Conservation (phyloP, 306 rosid genomes). For the Datisca glomerata region DNA sequence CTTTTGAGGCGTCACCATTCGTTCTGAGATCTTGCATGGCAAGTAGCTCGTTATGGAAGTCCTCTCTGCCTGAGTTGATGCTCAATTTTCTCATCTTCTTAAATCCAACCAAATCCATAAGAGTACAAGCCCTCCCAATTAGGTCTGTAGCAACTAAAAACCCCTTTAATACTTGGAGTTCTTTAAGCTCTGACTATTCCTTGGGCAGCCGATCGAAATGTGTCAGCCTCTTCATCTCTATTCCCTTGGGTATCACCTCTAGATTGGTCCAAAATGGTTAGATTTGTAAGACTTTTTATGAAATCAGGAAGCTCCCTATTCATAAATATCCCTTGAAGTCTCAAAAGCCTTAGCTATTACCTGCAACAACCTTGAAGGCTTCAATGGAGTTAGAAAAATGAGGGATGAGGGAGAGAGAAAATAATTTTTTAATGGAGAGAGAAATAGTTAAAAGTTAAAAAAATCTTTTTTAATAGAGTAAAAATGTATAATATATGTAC, state of each 20-base stretch:
- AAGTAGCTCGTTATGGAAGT: conserved; percentile 10
- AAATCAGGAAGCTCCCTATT: conserved; percentile 17
- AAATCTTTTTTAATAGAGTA: too few relatives aligned
- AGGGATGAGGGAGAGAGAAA: too few relatives aligned
- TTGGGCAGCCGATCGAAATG: conserved; percentile 19
- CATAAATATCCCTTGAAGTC: conserved; percentile 20
- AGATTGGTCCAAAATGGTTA: conserved; percentile 21
- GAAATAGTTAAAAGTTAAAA: too few relatives aligned
- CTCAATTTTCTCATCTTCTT: conserved; percentile 19
- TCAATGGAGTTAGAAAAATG: too few relatives aligned
- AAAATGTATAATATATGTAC: too few relatives aligned
- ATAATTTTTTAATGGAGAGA: too few relatives aligned
- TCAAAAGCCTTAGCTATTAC: conserved; percentile 12
- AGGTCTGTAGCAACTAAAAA: conserved; percentile 2
- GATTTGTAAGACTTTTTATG: not conserved
- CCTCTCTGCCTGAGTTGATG: conserved; percentile 10
- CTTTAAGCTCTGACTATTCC: conserved; percentile 3
- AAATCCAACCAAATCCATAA: conserved; percentile 6
- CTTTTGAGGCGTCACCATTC: conserved; percentile 4
- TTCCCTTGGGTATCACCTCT: conserved; percentile 13
- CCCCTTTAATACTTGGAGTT: conserved; percentile 19
- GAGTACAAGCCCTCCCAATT: conserved; percentile 2
- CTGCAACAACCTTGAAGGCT: too few relatives aligned
- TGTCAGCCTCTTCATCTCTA: conserved; percentile 12
- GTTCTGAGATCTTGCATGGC: conserved; percentile 1